Base-by-base conservation (phyloP, 1,284 basidiomycete species). In the Trichosporon faecale region DNA sequence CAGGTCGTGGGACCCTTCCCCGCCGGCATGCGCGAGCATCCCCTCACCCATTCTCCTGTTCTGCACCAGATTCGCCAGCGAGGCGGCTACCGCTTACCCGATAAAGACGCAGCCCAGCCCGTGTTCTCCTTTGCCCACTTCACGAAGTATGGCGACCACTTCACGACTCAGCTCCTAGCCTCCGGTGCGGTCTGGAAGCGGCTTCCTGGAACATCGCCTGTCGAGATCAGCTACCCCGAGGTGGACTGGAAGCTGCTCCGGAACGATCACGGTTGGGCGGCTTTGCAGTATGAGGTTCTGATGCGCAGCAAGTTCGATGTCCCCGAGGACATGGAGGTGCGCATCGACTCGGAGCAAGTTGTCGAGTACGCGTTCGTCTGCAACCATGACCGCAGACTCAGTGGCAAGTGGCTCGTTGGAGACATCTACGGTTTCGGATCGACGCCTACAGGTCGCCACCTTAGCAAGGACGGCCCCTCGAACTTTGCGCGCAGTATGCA, bases 11-110 rank as follows among this genome's bases (percentile, higher is more conserved):
- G 81, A 0, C 81, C 81, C 8, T 82, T 82, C 70, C 69, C 63
- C 49, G 78, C 78, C 29, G 82, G 82, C 0, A 84, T 80, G 76
- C 73, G 82, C 63, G 82, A 84, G 66, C 80, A 82, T 27, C 78
- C 82, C 5, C 66, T 80, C 60, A 72, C 75, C 12, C 70, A 67
- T 0, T 78, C 79, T 8, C 78, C 81, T 1, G 57, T 23, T 6
- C 69, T 82, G 8, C 66, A 76, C 46, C 78, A 80, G 8, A 9
- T 61, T 6, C 21, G 27, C 57, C 57, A 61, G 29, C 25, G 25
- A 27, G 25, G 11, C 23, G 9, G 9, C 8, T 2, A 55, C 21
- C 2, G 11, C 5, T 27, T 18, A 9, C 40, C 40, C 12, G 12
- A 23, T 2, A 18, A 3, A 23, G 21, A 21, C 7, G 8, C 23